Evolutionary conservation across 2,329 filamentous ascomycete species (phyloP).

Genomic region (Chrysoporthe austroafricana): DNA sequence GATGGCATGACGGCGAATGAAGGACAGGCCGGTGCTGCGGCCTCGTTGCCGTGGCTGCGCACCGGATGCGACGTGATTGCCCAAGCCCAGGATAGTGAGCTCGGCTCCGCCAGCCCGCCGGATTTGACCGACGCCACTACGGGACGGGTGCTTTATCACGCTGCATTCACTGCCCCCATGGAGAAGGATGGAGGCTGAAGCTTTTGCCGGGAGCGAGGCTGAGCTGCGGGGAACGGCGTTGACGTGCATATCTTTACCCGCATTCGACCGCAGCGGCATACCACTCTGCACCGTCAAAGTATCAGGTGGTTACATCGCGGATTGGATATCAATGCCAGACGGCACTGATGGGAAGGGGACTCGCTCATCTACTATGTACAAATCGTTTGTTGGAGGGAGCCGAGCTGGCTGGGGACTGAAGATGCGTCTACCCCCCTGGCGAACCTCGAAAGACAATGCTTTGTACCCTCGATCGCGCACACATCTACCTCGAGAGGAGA

Average conservation of each 20-base stretch:
- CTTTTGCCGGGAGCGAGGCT: slow-evolving; percentile 5
- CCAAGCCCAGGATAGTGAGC: too few relatives aligned
- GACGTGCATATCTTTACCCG: slow-evolving; percentile 6
- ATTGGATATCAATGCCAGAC: too few relatives aligned
- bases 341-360: too few relatives aligned
- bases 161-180: not conserved
- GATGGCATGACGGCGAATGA: not conserved
- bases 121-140: slow-evolving; percentile 6
- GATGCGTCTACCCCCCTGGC: too few relatives aligned
- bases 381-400: too few relatives aligned
- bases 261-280: not conserved
- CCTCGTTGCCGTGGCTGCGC: not conserved
- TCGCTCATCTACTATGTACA: too few relatives aligned
- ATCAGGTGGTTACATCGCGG: slow-evolving; percentile 6
- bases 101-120: not conserved
- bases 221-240: slow-evolving; percentile 2
- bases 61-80: too few relatives aligned
- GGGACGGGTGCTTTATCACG: not conserved
- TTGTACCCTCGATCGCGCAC: too few relatives aligned
- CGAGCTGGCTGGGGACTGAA: too few relatives aligned
- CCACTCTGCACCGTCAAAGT: not conserved
- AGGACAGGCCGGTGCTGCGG: too few relatives aligned
- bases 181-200: not conserved
- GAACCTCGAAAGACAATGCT: too few relatives aligned
- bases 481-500: too few relatives aligned